These are phyloP conservation scores for Gomphus sp. DNA, from an alignment of 1,284 basidiomycete genomes.

Conservation along the genomic window DNA sequence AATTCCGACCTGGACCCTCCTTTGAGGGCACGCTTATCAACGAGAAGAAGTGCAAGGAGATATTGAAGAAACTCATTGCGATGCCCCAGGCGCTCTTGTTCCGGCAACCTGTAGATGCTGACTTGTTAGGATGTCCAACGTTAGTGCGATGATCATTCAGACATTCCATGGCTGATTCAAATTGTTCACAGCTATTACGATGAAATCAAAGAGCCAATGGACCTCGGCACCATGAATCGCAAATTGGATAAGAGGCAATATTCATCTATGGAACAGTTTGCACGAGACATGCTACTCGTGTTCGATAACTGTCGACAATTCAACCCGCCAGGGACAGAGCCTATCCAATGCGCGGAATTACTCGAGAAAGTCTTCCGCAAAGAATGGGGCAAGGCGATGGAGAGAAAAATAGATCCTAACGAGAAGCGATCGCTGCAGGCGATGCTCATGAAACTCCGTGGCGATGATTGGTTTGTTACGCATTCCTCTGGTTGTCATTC, in stretches of 20 bases:
- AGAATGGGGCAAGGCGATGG: conserved; percentile 79
- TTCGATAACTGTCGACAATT: conserved; percentile 86
- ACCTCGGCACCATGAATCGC: conserved; percentile 76
- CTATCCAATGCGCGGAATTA: conserved; percentile 60
- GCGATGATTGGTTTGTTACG: conserved; percentile 58
- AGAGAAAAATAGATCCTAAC: conserved; percentile 65
- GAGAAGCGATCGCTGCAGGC: conserved; percentile 78
- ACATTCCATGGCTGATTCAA: conserved; percentile 3
- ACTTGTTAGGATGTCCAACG: conserved; percentile 79
- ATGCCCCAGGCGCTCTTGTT: conserved; percentile 74
- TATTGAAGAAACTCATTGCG: conserved; percentile 60
- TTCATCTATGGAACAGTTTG: conserved; percentile 73
- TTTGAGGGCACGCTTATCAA: conserved; percentile 46
- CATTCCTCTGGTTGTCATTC: background rate
- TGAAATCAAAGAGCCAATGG: conserved; percentile 93
- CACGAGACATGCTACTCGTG: conserved; percentile 74
- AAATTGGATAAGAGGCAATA: conserved; percentile 69
- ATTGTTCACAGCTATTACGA: conserved; percentile 66
- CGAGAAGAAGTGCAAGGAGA: conserved; percentile 71
- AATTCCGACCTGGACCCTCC: conserved; percentile 31
- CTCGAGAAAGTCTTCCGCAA: conserved; percentile 73
- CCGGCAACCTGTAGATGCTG: conserved; percentile 78
- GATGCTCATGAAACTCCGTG: conserved; percentile 62
- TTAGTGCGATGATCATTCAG: conserved; percentile 30
- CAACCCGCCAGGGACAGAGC: conserved; percentile 77